phyloP scores from a whole-genome alignment of 2,329 filamentous ascomycete genomes.

The Colletotrichum aenigma region DNA sequence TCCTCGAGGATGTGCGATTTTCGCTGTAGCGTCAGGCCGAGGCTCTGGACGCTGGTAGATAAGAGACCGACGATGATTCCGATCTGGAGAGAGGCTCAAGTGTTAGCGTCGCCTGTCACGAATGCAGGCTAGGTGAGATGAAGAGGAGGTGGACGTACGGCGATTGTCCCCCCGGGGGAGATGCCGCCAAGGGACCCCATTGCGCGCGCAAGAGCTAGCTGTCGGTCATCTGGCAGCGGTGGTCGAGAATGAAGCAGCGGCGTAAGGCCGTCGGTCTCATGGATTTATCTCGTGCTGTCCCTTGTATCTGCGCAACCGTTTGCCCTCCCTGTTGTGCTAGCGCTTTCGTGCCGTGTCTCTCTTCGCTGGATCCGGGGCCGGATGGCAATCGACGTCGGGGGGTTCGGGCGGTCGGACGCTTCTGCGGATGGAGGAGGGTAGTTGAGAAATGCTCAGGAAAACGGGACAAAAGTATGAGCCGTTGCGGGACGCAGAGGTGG shows the following conservation, averaged over 20 bases:
- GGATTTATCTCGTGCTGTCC: neutral
- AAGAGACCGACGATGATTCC: conserved; percentile 92
- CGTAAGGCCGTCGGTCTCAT: conserved; percentile 14
- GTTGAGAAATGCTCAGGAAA: neutral
- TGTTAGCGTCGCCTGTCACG: neutral
- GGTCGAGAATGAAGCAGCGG: conserved; percentile 2
- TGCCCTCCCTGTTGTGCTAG: neutral
- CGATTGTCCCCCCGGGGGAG: conserved; percentile 79
- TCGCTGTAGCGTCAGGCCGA: conserved; percentile 93
- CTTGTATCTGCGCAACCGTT: neutral
- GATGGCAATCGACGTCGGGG: neutral
- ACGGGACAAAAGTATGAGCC: neutral
- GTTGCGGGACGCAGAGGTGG: neutral
- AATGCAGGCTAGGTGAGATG: neutral
- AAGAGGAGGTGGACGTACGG: conserved; percentile 54
- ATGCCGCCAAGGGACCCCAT: conserved; percentile 79
- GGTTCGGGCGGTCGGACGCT: neutral
- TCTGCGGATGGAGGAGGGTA: neutral
- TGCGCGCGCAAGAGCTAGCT: conserved; percentile 41
- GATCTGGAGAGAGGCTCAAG: conserved; percentile 58
- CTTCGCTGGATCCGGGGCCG: neutral
- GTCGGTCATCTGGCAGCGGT: conserved; percentile 51
- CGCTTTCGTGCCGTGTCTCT: neutral
- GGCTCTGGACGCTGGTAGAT: conserved; percentile 92
- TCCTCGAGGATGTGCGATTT: conserved; percentile 99